These are phyloP conservation scores for Pedinophyceae sp. DNA, from an alignment of 139 green algal genomes.

Conservation along the genomic window DNA sequence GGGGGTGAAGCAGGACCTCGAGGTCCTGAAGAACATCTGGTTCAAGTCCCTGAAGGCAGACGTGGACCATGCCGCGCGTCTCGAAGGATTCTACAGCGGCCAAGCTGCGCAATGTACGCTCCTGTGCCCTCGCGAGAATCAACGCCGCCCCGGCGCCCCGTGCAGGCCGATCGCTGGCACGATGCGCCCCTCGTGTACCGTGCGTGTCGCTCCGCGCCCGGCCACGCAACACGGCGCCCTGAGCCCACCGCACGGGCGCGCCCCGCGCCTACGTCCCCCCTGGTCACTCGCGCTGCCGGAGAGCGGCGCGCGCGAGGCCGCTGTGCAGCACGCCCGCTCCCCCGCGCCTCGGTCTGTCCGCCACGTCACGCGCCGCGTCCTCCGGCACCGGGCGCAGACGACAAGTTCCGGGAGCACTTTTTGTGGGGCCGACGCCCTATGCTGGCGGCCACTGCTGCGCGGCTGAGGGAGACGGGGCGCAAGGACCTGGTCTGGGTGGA, in stretches of 20 bases:
- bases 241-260: background rate
- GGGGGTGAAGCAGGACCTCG: conserved; percentile 54
- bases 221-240: background rate
- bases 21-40: conserved; percentile 67
- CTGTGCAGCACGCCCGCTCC: background rate
- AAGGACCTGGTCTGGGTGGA: conserved; percentile 81
- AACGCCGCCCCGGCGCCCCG: background rate
- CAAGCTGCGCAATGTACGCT: conserved; percentile 55
- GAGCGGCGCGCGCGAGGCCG: too few species aligned
- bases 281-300: too few species aligned
- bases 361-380: too few species aligned
- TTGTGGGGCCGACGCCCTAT: conserved; percentile 81
- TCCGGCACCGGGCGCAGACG: too few species aligned
- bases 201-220: background rate
- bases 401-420: conserved; percentile 82
- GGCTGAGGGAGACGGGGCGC: conserved; percentile 31
- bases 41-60: conserved; percentile 46
- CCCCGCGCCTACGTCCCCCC: background rate
- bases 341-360: background rate
- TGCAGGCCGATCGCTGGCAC: background rate
- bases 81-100: conserved; percentile 69
- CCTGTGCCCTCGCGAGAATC: background rate
- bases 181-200: background rate
- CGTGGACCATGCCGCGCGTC: conserved; percentile 49
- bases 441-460: conserved; percentile 71